Percentiles rank a stretch among this genome's conserved stretches.
These are phyloP conservation scores for Colletotrichum graminicola DNA, from an alignment of 2,329 filamentous ascomycete genomes.

Conservation along the genomic window DNA sequence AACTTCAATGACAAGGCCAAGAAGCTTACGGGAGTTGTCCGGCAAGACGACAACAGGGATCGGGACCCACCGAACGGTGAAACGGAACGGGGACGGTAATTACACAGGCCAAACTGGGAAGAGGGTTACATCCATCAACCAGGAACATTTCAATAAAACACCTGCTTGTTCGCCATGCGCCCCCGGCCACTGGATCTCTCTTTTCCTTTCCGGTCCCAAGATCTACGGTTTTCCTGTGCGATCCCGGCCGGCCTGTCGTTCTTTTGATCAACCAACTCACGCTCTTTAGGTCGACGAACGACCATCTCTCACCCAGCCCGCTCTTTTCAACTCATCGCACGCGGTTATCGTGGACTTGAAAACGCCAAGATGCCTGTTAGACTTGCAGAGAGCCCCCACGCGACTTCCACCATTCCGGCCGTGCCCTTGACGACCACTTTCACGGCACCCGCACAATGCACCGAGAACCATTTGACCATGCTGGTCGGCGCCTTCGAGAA, in stretches of 20 bases:
- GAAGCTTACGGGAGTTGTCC: slow-evolving; percentile 10
- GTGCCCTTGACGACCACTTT: slow-evolving; percentile 37
- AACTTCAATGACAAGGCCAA: not conserved
- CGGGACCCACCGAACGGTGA: slow-evolving; percentile 4
- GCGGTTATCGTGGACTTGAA: not conserved
- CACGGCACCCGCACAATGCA: slow-evolving; percentile 31
- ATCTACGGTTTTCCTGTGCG: slow-evolving; percentile 12
- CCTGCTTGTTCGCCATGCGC: slow-evolving; percentile 15
- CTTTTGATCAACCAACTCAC: slow-evolving; percentile 29
- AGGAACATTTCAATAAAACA: slow-evolving; percentile 30
- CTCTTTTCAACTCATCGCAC: not conserved
- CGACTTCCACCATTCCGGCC: slow-evolving; percentile 19
- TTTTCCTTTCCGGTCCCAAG: slow-evolving; percentile 11
- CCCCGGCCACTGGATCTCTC: slow-evolving; percentile 2
- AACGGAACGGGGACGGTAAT: slow-evolving; percentile 21
- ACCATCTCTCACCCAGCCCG: not conserved
- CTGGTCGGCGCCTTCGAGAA: slow-evolving; percentile 38
- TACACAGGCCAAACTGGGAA: slow-evolving; percentile 14
- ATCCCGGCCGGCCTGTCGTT: slow-evolving; percentile 11
- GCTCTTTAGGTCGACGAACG: slow-evolving; percentile 8
- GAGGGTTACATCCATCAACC: slow-evolving; percentile 17
- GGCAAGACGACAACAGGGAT: not conserved
- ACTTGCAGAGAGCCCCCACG: not conserved
- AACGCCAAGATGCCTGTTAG: slow-evolving; percentile 6
- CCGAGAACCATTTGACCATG: slow-evolving; percentile 38